Base-by-base conservation (phyloP, 78 protist genomes). In the Dictyostelium firmibasis region DNA sequence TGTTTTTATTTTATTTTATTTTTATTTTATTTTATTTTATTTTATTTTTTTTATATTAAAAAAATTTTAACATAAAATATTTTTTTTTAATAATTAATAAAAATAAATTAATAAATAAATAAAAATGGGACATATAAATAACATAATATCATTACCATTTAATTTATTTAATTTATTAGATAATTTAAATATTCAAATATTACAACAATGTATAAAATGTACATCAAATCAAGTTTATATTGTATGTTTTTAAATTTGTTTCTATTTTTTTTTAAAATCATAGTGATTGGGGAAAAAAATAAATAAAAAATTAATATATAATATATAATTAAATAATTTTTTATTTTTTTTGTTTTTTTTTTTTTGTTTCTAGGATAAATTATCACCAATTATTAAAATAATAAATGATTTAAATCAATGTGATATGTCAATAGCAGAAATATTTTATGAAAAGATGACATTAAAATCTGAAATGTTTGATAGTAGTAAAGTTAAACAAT, bases 401-500 rank as follows among this genome's bases (percentile, higher is more conserved):
- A 72, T 72, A 72, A 33, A 27, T 31, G 47, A 72, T 72, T 33
- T 72, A 27, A 72, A 33, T 72, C 33, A 33, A 33, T 31, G 36
- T 31, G 79, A 72, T 72, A 72, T 33, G 18, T 89, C 94, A 64
- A 81, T 89, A 50, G 70, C 94, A 64, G 87, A 70, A 9, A 69
- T 89, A 78, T 89, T 89, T 33, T 79, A 78, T 79, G 94, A 89
- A 78, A 78, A 85, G 74, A 89, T 89, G 86, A 36, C 87, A 81
- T 69, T 79, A 20, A 44, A 25, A 29, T 41, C 50, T n/a, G 83
- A 77, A n/a, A 29, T 81, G 18, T n/a, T 81, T 11, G 74, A 41
- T 13, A 79, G 41, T 20, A 50, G 41, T 23, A 69, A 77, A 25
- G 25, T 81, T 27, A 76, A 78, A 69, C 94, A 89, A 10, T 89